Conservation (phyloP, 441 rosid species). For the Iberis amara region DNA sequence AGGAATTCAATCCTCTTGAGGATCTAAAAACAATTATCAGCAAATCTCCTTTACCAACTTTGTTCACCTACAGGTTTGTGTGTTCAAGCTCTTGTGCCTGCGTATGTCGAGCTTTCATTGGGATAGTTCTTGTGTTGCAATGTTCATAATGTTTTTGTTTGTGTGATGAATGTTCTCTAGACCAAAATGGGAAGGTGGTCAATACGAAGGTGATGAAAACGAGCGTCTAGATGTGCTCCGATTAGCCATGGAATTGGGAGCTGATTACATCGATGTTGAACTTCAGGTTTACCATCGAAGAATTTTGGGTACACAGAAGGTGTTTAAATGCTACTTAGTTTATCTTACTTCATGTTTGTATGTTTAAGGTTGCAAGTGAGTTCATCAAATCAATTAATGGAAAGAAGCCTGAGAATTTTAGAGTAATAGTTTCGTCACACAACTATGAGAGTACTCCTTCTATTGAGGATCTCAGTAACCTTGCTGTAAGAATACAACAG, state of each 20-base stretch:
- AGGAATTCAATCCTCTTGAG: slow-evolving; percentile 38
- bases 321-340: slow-evolving; percentile 9
- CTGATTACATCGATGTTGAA: slow-evolving; percentile 88
- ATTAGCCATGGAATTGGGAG: slow-evolving; percentile 86
- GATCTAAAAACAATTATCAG: slow-evolving; percentile 48
- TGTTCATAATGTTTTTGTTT: slow-evolving; percentile 11
- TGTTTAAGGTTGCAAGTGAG: slow-evolving; percentile 61
- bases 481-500: slow-evolving; percentile 66
- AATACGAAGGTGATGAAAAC: slow-evolving; percentile 78
- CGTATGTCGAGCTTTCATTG: background rate
- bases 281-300: slow-evolving; percentile 57
- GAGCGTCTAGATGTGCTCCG: slow-evolving; percentile 56
- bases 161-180: slow-evolving; percentile 31
- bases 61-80: slow-evolving; percentile 79
- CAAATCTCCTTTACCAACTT: slow-evolving; percentile 63
- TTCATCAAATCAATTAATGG: slow-evolving; percentile 51
- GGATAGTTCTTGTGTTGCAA: slow-evolving; percentile 5
- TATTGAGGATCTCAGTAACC: slow-evolving; percentile 66
- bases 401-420: slow-evolving; percentile 63
- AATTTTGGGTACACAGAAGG: background rate
- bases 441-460: slow-evolving; percentile 78
- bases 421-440: slow-evolving; percentile 78
- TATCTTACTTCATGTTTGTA: slow-evolving; percentile 12
- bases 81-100: background rate
- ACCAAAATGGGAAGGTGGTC: slow-evolving; percentile 95